Evolutionary conservation across 352 stramenopile species (phyloP).

Genomic region (Pythium folliculosum): DNA sequence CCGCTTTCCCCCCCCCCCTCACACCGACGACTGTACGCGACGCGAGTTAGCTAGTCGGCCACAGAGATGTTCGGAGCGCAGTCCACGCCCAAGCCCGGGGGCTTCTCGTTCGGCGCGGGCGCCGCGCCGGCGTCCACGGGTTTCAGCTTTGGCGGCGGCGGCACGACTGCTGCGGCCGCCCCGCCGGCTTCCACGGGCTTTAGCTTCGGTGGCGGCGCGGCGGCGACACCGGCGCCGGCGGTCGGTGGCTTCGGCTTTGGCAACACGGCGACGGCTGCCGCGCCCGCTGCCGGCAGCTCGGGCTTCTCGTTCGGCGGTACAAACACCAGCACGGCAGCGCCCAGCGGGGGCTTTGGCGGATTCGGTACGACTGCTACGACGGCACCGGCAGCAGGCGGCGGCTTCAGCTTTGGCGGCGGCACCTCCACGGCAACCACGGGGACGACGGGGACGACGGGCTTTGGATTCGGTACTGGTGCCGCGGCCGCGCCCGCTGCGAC

Average conservation of each 20-base stretch:
- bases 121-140: slow-evolving; percentile 24
- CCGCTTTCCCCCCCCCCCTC: too few relatives aligned
- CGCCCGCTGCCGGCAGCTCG: slow-evolving; percentile 29
- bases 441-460: slow-evolving; percentile 34
- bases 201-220: slow-evolving; percentile 27
- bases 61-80: slow-evolving; percentile 48
- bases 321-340: slow-evolving; percentile 25
- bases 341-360: slow-evolving; percentile 25
- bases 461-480: slow-evolving; percentile 27
- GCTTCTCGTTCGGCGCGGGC: slow-evolving; percentile 52
- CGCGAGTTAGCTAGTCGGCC: too few relatives aligned
- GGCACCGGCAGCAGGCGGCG: slow-evolving; percentile 22
- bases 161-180: slow-evolving; percentile 19
- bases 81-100: slow-evolving; percentile 33
- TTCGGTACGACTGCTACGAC: slow-evolving; percentile 35
- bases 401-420: slow-evolving; percentile 45
- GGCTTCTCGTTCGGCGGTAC: slow-evolving; percentile 58
- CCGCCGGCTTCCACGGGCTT: slow-evolving; percentile 23
- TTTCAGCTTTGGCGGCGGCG: slow-evolving; percentile 39
- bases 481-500: neutral
- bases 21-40: too few relatives aligned
- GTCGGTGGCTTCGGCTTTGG: slow-evolving; percentile 22
- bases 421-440: slow-evolving; percentile 23
- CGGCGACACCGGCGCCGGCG: slow-evolving; percentile 19
- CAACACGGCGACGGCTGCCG: slow-evolving; percentile 23